Evolutionary conservation across 495 filamentous ascomycete genomes (phyloP).

Genomic region (Aspergillus heteromorphus): DNA sequence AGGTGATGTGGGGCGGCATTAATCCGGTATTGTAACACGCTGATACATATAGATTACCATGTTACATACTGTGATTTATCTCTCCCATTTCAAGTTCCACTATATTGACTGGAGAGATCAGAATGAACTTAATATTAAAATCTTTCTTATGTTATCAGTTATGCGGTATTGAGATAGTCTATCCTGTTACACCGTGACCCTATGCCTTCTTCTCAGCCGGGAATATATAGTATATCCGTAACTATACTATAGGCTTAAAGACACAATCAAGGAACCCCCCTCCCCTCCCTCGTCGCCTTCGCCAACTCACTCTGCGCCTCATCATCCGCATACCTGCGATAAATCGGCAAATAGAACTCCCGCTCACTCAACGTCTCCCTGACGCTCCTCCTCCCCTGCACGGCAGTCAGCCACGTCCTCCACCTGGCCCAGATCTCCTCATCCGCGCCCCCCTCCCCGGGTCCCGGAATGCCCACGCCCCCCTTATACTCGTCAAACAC

Average conservation of each 20-base stretch:
- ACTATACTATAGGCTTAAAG: no score
- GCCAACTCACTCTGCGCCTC: slow-evolving; percentile 64
- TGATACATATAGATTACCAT: no score
- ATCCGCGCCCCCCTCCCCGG: slow-evolving; percentile 41
- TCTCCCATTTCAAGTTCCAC: no score
- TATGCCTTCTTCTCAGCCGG: no score
- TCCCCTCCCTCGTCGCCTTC: slow-evolving; percentile 60
- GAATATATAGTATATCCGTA: no score
- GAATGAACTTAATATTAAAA: no score
- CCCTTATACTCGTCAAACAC: slow-evolving; percentile 69
- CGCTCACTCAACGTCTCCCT: slow-evolving; percentile 57
- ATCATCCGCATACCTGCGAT: slow-evolving; percentile 67
- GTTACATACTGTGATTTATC: neutral
- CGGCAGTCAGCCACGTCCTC: slow-evolving; percentile 53
- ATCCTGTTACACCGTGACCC: no score
- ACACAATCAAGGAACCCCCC: slow-evolving; percentile 56
- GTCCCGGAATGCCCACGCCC: slow-evolving; percentile 52
- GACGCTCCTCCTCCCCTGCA: slow-evolving; percentile 51
- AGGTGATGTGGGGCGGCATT: neutral
- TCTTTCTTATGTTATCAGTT: no score
- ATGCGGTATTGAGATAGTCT: no score
- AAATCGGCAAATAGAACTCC: slow-evolving; percentile 58
- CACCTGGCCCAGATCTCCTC: slow-evolving; percentile 56
- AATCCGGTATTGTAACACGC: no score
- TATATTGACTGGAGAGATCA: no score